Percentiles rank a stretch among this genome's conserved stretches.
phyloP scores from a whole-genome alignment of 1,139 yeast species.

The Scheffersomyces illinoinensis region DNA sequence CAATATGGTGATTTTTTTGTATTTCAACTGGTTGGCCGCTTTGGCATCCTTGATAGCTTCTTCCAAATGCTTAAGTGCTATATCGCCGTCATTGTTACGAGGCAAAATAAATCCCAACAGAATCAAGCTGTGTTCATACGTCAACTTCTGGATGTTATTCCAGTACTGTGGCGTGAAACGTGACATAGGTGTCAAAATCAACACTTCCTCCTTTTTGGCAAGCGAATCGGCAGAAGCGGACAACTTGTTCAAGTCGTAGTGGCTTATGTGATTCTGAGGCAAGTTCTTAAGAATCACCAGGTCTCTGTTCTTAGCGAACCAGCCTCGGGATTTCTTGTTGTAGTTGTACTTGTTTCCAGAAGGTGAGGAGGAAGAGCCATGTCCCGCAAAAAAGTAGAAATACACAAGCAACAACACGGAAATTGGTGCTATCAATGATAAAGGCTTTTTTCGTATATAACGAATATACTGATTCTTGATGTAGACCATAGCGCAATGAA shows the following conservation, averaged over 20 bases:
- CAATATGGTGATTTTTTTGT: constrained; percentile 78
- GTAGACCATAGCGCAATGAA: constrained; percentile 5
- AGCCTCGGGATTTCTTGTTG: constrained; percentile 47
- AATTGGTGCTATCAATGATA: constrained; percentile 47
- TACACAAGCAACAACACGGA: constrained; percentile 42
- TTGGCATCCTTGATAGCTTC: constrained; percentile 60
- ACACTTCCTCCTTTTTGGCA: constrained; percentile 74
- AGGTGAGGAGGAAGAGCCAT: constrained; percentile 22
- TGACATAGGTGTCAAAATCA: constrained; percentile 86
- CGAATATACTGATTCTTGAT: constrained; percentile 40
- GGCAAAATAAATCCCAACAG: constrained; percentile 93
- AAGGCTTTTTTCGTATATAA: constrained; percentile 62
- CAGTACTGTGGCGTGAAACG: constrained; percentile 83
- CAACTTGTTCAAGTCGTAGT: constrained; percentile 78
- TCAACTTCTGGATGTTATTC: constrained; percentile 71
- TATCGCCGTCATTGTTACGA: constrained; percentile 75
- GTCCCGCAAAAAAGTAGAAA: constrained; percentile 36
- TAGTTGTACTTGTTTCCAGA: constrained; percentile 48
- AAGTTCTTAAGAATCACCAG: constrained; percentile 57
- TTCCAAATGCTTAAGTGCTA: constrained; percentile 69
- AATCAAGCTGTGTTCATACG: constrained; percentile 81
- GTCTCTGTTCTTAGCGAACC: constrained; percentile 48
- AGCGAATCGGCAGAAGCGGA: constrained; percentile 70
- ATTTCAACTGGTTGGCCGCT: constrained; percentile 57
- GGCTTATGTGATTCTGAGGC: constrained; percentile 79